Percentiles rank a stretch among this genome's conserved stretches.
Conservation (phyloP, 495 filamentous ascomycete genomes). For the Tuber melanosporum region DNA sequence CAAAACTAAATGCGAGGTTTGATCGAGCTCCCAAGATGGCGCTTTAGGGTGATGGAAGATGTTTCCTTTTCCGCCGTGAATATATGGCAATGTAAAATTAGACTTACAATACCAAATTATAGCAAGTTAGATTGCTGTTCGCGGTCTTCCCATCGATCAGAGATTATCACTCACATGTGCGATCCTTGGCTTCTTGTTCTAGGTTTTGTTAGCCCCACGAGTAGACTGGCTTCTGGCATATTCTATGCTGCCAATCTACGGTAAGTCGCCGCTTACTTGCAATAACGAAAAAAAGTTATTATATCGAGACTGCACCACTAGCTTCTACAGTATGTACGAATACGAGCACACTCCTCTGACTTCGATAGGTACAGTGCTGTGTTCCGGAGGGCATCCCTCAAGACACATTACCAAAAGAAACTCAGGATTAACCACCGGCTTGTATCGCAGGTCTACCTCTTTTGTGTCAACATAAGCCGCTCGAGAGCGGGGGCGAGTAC, state of each 20-base stretch:
- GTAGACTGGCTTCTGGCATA: neutral
- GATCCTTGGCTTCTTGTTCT: neutral
- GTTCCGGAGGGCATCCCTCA: neutral
- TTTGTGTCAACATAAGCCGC: neutral
- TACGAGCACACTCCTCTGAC: neutral
- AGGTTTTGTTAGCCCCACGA: no score
- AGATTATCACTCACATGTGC: neutral
- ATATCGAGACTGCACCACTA: neutral
- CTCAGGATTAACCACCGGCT: neutral
- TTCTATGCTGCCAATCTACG: neutral
- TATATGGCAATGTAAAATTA: neutral
- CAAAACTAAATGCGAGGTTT: neutral
- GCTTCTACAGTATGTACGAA: neutral
- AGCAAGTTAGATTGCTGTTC: neutral
- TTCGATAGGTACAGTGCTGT: neutral
- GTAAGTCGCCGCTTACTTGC: neutral
- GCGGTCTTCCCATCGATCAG: neutral
- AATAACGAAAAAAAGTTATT: neutral
- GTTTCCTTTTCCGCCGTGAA: neutral
- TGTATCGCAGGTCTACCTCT: neutral
- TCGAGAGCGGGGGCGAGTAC: neutral
- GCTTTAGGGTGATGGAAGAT: neutral
- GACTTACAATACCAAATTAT: neutral
- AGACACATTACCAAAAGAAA: neutral
- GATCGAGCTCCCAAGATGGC: neutral